Evolutionary conservation across 2,329 filamentous ascomycete species (phyloP).

Genomic region (Leptographium galeiforme): DNA sequence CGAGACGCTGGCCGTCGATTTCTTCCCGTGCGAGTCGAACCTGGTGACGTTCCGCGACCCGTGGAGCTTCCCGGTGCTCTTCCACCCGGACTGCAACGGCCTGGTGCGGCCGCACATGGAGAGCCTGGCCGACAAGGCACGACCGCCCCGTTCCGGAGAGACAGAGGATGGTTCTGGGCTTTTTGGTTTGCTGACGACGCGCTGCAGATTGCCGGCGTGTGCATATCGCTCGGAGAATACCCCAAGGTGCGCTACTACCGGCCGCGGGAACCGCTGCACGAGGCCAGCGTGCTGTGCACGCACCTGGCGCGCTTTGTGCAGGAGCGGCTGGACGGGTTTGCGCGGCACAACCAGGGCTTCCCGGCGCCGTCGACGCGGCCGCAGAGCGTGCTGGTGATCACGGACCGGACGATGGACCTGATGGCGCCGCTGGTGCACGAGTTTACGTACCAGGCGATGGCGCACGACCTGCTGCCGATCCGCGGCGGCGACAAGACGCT

Average conservation of each 20-base stretch:
- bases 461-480: constrained; percentile 80
- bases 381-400: constrained; percentile 70
- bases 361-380: constrained; percentile 68
- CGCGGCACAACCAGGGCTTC: constrained; percentile 71
- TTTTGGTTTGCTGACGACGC: background rate
- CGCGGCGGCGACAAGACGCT: constrained; percentile 79
- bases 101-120: constrained; percentile 76
- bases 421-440: constrained; percentile 82
- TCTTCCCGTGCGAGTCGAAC: constrained; percentile 80
- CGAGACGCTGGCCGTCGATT: constrained; percentile 75
- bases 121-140: constrained; percentile 70
- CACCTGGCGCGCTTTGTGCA: constrained; percentile 87
- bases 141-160: too few relatives aligned
- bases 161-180: too few relatives aligned
- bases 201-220: constrained; percentile 65
- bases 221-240: constrained; percentile 85
- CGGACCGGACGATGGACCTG: constrained; percentile 86
- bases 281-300: constrained; percentile 74
- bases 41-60: constrained; percentile 86
- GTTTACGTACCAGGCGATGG: constrained; percentile 98
- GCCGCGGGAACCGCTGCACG: constrained; percentile 61
- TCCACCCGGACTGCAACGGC: constrained; percentile 78
- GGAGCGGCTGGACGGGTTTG: constrained; percentile 79
- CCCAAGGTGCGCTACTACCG: constrained; percentile 86
- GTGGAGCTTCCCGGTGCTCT: constrained; percentile 88